Evolutionary conservation across 2,329 filamentous ascomycete genomes (phyloP), one percentile per base, ranked within the genome.

Genomic region (Verticillium albo-atrum): DNA sequence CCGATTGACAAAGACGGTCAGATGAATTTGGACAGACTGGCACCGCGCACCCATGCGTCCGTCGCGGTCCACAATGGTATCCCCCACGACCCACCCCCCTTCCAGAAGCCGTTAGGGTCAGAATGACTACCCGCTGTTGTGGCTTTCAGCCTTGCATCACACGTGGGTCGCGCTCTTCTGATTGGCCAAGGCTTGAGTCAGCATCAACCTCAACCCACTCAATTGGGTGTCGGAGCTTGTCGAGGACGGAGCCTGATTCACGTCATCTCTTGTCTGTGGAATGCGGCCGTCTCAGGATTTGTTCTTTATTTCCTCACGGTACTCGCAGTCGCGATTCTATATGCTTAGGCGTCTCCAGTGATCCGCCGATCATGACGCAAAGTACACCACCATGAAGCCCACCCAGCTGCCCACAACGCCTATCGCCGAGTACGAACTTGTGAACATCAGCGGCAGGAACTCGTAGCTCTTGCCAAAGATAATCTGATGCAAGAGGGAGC

Each of bases 371-470:
- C 50, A 50, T 20, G 42, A 82, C 6, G 82, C 80, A 68, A 97
- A 93, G 75, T 94, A 98, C 56, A 98, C 92, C 32, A 96, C 90
- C 78, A 93, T 86, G 72, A 97, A 97, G 10, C 95, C 93, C 47
- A 97, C 69, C 94, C 94, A 98, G 75, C 95, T 98, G 3, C 92
- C 92, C 20, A 97, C 87, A 1, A 98, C 93, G n/a, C 95, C 95
- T 60, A 98, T 80, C 4, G 95, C 95, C 34, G 90, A 91, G 74
- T 98, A 99, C 14, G 91, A 90, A 78, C 94, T 98, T 66, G 89
- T 97, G 71, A 98, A 95, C 94, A 99, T 98, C 67, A 98, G 78
- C 27, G 95, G 95, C 58, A 99, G 75, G 73, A 98, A 99, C 75
- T 97, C 92, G 68, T 90, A 91, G 63, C 80, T 85, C 68, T 86